Base-by-base conservation (phyloP, 202 grass and related monocot species). In the Hordeum pubiflorum region DNA sequence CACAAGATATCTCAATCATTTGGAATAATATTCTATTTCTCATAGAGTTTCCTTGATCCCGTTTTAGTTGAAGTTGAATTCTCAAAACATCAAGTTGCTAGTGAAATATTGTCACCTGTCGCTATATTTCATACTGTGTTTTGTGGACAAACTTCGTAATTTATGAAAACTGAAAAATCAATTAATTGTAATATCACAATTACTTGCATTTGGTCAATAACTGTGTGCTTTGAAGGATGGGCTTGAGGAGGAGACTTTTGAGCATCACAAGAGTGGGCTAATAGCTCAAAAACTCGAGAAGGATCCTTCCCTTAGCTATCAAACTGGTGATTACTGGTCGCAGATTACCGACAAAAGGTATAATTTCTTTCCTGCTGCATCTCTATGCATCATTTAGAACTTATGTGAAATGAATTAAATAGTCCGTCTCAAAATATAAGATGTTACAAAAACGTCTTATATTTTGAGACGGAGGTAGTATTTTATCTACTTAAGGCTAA, bases 281-380 rank as follows among this genome's bases (percentile, higher is more conserved):
- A 98, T 98, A 88, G 90, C 92, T 85, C 84, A 98, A 54, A 98
- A 98, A 72, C 65, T 98, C 60, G 92, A 98, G 81, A 98, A 95
- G 52, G 90, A 94, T 15, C 95, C 95, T 76, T 94, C 92, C 48
- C 95, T 98, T 81, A 74, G 84, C 59, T 98, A 94, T 58, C 90
- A 95, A 88, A 91, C 92, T 75, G 44, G 79, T 83, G 78, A 87
- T 67, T 83, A 88, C 79, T 98, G 95, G 92, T 86, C 85, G 37
- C 95, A 98, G 88, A 95, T 98, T 69, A 85, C 80, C 23, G 86
- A 91, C 58, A 95, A 93, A 89, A 94, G 95, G 95, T 98, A 90
- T 64, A 15, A 9, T 65, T 84, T 81, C 15, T 66, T 79, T 58
- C 55, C 32, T 31, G 57, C 23, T 31, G 9, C 1, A 72, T 61